Conservation (phyloP, 495 filamentous ascomycete genomes). For the Trichodelitschia bisporula region DNA sequence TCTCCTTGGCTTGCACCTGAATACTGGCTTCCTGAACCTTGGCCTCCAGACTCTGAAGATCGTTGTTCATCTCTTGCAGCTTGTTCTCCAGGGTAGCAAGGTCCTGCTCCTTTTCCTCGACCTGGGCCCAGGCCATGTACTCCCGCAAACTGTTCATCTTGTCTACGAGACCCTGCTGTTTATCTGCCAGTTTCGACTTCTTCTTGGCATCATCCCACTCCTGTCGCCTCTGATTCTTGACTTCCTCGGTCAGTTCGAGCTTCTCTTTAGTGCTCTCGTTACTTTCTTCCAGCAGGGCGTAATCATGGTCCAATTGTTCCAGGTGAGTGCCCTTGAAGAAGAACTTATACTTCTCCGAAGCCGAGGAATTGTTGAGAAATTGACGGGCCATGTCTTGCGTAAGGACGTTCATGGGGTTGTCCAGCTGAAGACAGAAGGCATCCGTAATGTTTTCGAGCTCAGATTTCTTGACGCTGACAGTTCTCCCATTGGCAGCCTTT, state of each 20-base stretch:
- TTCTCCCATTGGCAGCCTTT: slow-evolving; percentile 43
- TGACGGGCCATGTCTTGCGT: slow-evolving; percentile 89
- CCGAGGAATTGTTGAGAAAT: slow-evolving; percentile 66
- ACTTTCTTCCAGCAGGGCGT: slow-evolving; percentile 46
- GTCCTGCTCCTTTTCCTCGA: slow-evolving; percentile 18
- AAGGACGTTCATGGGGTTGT: slow-evolving; percentile 94
- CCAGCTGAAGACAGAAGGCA: slow-evolving; percentile 77
- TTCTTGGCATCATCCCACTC: slow-evolving; percentile 16
- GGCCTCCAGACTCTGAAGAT: slow-evolving; percentile 1
- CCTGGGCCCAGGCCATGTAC: slow-evolving; percentile 18
- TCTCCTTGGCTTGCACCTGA: slow-evolving; percentile 3
- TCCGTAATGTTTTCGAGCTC: slow-evolving; percentile 90
- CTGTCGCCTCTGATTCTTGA: slow-evolving; percentile 23
- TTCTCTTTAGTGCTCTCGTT: slow-evolving; percentile 45
- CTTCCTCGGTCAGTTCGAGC: slow-evolving; percentile 21
- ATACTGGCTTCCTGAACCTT: not conserved
- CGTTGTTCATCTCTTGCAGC: slow-evolving; percentile 16
- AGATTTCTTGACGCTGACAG: slow-evolving; percentile 56
- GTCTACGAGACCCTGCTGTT: slow-evolving; percentile 11
- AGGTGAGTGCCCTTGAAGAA: slow-evolving; percentile 91
- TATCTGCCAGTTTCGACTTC: slow-evolving; percentile 22
- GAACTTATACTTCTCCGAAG: slow-evolving; percentile 79
- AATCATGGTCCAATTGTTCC: slow-evolving; percentile 78
- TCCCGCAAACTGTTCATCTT: slow-evolving; percentile 4
- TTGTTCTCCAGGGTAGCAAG: slow-evolving; percentile 21